Evolutionary conservation across 2,329 filamentous ascomycete species (phyloP).

Genomic region (Trichoderma koningii): DNA sequence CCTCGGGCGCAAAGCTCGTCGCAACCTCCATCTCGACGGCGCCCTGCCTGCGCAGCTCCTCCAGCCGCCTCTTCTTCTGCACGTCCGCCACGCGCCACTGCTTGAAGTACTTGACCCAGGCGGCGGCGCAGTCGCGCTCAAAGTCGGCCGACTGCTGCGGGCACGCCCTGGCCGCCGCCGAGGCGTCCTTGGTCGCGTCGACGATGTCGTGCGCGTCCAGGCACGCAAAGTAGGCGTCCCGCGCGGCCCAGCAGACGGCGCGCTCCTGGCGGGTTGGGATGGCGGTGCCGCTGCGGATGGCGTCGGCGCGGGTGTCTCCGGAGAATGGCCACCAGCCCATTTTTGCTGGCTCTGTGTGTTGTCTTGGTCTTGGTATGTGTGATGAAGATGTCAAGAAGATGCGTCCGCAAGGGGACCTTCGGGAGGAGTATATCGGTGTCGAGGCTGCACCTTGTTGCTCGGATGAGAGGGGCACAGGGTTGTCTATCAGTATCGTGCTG

Average conservation of each 20-base stretch:
- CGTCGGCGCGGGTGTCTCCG: conserved; percentile 50
- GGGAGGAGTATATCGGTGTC: neutral
- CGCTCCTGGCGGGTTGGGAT: conserved; percentile 86
- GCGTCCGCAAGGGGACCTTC: too few species aligned
- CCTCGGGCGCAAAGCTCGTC: conserved; percentile 43
- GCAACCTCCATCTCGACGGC: conserved; percentile 60
- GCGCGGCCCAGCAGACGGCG: conserved; percentile 82
- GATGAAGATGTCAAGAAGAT: neutral
- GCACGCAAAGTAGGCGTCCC: conserved; percentile 86
- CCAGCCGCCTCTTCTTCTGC: conserved; percentile 78
- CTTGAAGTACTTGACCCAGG: conserved; percentile 99
- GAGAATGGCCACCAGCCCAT: conserved; percentile 56
- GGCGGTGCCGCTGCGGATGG: conserved; percentile 60
- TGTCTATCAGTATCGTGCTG: neutral
- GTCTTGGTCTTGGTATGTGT: too few species aligned
- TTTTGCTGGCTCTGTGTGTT: too few species aligned
- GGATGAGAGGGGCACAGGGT: conserved; percentile 1
- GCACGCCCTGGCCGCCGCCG: conserved; percentile 45
- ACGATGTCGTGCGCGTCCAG: conserved; percentile 80
- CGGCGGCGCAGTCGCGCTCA: conserved; percentile 80
- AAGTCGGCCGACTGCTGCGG: conserved; percentile 57
- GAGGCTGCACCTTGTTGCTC: neutral
- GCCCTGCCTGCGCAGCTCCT: conserved; percentile 72
- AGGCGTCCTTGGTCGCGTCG: conserved; percentile 58
- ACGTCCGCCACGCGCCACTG: conserved; percentile 91